Conservation (phyloP, 1,139 yeast species). For the Pichia sp. region DNA sequence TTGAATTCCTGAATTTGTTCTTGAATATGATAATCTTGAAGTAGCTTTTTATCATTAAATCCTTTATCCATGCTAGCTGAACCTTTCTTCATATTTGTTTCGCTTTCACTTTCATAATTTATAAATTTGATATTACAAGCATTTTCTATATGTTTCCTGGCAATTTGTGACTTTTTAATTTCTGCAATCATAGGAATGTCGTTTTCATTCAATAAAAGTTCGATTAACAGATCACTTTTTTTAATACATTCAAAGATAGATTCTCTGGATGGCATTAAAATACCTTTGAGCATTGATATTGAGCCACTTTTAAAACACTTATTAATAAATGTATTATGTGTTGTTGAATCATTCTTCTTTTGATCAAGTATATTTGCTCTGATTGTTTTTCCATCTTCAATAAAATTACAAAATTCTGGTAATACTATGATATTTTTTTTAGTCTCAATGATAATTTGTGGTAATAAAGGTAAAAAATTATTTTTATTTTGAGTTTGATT, state of each 20-base stretch:
- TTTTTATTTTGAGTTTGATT: too few species aligned
- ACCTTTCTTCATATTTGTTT: too few species aligned
- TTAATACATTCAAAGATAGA: constrained; percentile 17
- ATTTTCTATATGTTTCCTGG: background rate
- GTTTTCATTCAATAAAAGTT: constrained; percentile 3
- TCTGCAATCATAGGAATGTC: constrained; percentile 3
- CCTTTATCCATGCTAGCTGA: too few species aligned
- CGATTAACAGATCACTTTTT: constrained; percentile 20
- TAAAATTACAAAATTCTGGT: constrained; percentile 8
- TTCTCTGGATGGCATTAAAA: constrained; percentile 18
- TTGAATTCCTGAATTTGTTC: too few species aligned
- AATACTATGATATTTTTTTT: constrained; percentile 3
- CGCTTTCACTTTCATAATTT: too few species aligned
- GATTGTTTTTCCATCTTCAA: constrained; percentile 2
- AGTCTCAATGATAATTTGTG: constrained; percentile 6
- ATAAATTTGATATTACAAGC: background rate
- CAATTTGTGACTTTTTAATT: constrained; percentile 1
- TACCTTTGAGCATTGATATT: constrained; percentile 14
- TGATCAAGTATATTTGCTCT: constrained; percentile 1
- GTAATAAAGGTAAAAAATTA: background rate
- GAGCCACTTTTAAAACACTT: too few species aligned
- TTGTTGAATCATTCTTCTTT: too few species aligned
- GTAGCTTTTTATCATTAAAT: too few species aligned
- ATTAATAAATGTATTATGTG: too few species aligned
- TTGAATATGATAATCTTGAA: too few species aligned